Evolutionary conservation across 345 rosid species (phyloP).

Genomic region (Eucalyptus polyanthemos): DNA sequence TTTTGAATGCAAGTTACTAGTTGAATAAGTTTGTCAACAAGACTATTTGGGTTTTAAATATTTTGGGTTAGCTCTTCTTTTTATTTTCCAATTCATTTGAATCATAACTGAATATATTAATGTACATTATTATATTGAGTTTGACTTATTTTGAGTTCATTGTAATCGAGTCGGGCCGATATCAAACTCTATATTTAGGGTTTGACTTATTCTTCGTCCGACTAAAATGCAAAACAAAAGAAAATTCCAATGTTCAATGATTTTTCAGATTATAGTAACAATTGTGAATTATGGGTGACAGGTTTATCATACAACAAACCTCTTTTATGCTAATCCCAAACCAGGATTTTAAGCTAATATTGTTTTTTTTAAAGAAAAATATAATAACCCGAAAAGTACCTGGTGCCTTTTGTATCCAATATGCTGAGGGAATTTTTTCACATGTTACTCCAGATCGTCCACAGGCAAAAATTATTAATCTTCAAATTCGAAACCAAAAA

Average conservation of each 20-base stretch:
- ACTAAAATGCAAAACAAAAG: background rate
- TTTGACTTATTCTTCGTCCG: background rate
- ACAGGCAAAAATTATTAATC: background rate
- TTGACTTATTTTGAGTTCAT: background rate
- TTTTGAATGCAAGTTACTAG: background rate
- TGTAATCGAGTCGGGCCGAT: rapidly evolving
- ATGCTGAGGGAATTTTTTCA: background rate
- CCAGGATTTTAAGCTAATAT: background rate
- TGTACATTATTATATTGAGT: background rate
- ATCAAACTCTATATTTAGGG: background rate
- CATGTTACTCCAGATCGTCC: background rate
- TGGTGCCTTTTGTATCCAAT: background rate
- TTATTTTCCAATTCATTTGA: rapidly evolving
- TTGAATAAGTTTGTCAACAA: background rate
- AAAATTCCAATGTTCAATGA: background rate
- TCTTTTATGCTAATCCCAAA: background rate
- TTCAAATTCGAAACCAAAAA: background rate
- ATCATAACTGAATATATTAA: background rate
- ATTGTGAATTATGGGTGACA: background rate
- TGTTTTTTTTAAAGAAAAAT: background rate
- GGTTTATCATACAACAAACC: background rate
- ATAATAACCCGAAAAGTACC: background rate
- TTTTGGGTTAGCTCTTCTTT: background rate
- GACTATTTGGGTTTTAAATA: rapidly evolving
- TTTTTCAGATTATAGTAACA: background rate